phyloP scores from a whole-genome alignment of 495 filamentous ascomycete genomes.

The Lasiosphaeria hispida region DNA sequence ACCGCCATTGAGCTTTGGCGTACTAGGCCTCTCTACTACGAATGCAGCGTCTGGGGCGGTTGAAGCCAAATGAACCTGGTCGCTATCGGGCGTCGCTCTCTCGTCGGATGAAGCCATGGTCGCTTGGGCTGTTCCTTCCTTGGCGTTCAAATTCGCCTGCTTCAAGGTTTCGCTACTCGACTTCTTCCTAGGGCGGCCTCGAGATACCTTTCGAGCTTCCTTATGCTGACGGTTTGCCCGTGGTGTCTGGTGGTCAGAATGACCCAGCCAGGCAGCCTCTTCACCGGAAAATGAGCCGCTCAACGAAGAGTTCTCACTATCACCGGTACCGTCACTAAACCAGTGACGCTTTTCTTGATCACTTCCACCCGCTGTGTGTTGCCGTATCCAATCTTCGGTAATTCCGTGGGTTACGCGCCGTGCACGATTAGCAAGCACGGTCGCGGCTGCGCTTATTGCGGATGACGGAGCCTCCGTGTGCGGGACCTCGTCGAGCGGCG shows the following conservation, averaged over 20 bases:
- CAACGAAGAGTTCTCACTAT: constrained; percentile 61
- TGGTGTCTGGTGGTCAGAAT: constrained; percentile 38
- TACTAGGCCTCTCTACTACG: constrained; percentile 22
- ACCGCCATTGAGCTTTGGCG: constrained; percentile 24
- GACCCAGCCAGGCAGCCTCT: constrained; percentile 44
- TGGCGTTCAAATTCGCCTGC: constrained; percentile 54
- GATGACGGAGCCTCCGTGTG: constrained; percentile 39
- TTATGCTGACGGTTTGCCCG: constrained; percentile 37
- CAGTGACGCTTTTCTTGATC: constrained; percentile 65
- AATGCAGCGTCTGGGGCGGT: constrained; percentile 22
- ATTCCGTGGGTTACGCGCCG: constrained; percentile 57
- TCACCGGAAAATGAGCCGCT: constrained; percentile 52
- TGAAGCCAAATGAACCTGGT: constrained; percentile 20
- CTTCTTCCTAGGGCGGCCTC: constrained; percentile 44
- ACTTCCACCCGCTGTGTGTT: constrained; percentile 62
- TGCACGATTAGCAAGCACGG: constrained; percentile 55
- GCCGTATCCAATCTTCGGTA: constrained; percentile 76
- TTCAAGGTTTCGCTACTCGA: constrained; percentile 64
- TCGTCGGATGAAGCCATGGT: constrained; percentile 41
- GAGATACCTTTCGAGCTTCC: constrained; percentile 39
- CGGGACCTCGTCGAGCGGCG: constrained; percentile 35
- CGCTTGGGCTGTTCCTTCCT: constrained; percentile 23
- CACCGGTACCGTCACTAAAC: constrained; percentile 71
- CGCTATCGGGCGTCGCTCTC: constrained; percentile 30
- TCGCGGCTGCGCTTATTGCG: constrained; percentile 48